Conservation (phyloP, 306 rosid genomes). For the Rubus idaeus region DNA sequence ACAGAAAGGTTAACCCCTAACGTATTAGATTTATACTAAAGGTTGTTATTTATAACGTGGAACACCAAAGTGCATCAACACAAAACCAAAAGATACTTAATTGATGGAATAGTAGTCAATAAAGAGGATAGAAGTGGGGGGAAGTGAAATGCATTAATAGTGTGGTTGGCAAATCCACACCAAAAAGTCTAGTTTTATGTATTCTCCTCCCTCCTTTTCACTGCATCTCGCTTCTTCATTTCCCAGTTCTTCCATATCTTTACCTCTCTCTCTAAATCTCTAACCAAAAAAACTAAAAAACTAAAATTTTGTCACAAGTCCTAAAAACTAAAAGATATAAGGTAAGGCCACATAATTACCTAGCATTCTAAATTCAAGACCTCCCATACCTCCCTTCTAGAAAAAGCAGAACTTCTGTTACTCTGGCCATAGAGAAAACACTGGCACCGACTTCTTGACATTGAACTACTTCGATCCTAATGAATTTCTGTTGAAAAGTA, state of each 20-base stretch:
- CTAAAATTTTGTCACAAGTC: background rate
- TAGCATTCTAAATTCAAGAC: background rate
- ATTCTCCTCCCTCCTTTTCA: background rate
- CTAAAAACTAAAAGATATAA: no score
- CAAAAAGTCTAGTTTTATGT: background rate
- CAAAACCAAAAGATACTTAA: background rate
- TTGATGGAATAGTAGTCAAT: background rate
- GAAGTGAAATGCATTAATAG: background rate
- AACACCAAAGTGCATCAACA: background rate
- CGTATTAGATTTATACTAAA: background rate
- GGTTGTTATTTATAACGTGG: background rate
- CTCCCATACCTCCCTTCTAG: background rate
- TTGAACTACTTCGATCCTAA: background rate
- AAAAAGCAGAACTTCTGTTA: background rate
- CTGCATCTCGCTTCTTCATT: background rate
- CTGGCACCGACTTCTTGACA: background rate
- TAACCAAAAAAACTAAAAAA: background rate
- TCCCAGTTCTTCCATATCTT: background rate
- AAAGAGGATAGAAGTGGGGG: background rate
- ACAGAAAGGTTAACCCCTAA: background rate
- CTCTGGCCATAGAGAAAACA: background rate
- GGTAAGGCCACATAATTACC: background rate
- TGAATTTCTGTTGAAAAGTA: background rate
- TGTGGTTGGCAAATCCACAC: background rate
- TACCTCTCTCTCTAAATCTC: background rate